A percentile compares a stretch with the other conserved stretches of the same genome.
Evolutionary conservation across 2,329 filamentous ascomycete genomes (phyloP).

Genomic region (Cercospora sesami): DNA sequence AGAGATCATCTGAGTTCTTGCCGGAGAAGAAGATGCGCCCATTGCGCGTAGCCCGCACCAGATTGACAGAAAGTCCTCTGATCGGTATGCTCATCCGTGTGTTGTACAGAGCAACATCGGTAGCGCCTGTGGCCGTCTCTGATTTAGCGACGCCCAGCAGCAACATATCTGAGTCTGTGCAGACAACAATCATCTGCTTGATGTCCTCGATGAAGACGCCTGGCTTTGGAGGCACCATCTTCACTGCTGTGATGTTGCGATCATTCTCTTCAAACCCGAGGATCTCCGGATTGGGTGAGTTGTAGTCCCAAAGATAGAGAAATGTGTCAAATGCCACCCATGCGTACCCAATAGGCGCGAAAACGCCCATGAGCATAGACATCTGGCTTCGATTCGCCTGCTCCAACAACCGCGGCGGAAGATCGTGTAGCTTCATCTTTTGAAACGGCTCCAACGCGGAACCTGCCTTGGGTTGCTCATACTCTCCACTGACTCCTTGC

Average conservation of each 20-base stretch:
- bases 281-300: slow-evolving; percentile 82
- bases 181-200: slow-evolving; percentile 83
- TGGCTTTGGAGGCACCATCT: slow-evolving; percentile 77
- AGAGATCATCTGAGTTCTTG: slow-evolving; percentile 77
- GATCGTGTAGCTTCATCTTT: slow-evolving; percentile 79
- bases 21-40: slow-evolving; percentile 95
- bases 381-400: slow-evolving; percentile 87
- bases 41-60: slow-evolving; percentile 74
- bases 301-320: slow-evolving; percentile 97
- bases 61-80: slow-evolving; percentile 68
- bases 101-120: slow-evolving; percentile 76
- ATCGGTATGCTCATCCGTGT: slow-evolving; percentile 81
- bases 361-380: slow-evolving; percentile 90
- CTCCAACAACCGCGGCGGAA: slow-evolving; percentile 88
- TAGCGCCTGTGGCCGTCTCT: slow-evolving; percentile 65
- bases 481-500: slow-evolving; percentile 84
- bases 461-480: slow-evolving; percentile 67
- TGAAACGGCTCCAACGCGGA: slow-evolving; percentile 86
- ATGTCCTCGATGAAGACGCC: slow-evolving; percentile 87
- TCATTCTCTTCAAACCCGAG: slow-evolving; percentile 89
- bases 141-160: slow-evolving; percentile 77
- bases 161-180: slow-evolving; percentile 80
- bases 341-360: slow-evolving; percentile 90
- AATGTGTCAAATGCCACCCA: slow-evolving; percentile 96
- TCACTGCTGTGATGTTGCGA: slow-evolving; percentile 87